Base-by-base conservation (phyloP, 1,284 basidiomycete genomes). In the Melampsora occidentalis region DNA sequence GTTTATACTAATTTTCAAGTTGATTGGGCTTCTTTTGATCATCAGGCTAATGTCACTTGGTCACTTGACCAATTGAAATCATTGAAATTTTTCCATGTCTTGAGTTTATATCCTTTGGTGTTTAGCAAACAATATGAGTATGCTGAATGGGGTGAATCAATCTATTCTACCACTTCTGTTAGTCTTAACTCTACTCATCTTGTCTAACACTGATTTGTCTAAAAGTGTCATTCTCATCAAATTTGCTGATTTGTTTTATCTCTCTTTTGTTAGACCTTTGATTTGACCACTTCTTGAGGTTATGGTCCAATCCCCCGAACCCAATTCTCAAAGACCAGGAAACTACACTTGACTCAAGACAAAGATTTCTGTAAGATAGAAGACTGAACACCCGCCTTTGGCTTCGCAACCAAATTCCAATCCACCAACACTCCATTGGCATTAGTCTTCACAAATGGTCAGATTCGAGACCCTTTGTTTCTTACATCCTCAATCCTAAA, bases 101-200 rank as follows among this genome's bases (percentile, higher is more conserved):
- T 78, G 6, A 79, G 81, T 63, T 79, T 79, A 65, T 70, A 79
- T 16, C 81, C 80, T n/a, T 69, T 81, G 68, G 69, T 77, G 18
- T 82, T 81, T 76, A 79, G 79, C 49, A 81, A 82, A 76, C 80
- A 77, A 78, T 79, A 79, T n/a, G 81, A 82, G 76, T 79, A 81
- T 22, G 81, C 82, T 64, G 82, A 82, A 66, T 82, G 82, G 82
- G 82, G 82, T 39, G 79, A 78, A 51, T 79, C 79, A 7, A 79
- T 80, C 20, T 82, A 80, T 61, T 80, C 82, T 46, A 80, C 79
- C 16, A 64, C 48, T 78, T 79, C 61, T 77, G 80, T 63, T 78
- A 79, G 16, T 81, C 35, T 31, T 63, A 51, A 1, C 33, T 31
- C 20, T 31, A 9, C 48, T 31, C 22, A 25, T 46, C 25, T 18